Conservation (phyloP, 306 rosid genomes). For the Castanospermum australe region DNA sequence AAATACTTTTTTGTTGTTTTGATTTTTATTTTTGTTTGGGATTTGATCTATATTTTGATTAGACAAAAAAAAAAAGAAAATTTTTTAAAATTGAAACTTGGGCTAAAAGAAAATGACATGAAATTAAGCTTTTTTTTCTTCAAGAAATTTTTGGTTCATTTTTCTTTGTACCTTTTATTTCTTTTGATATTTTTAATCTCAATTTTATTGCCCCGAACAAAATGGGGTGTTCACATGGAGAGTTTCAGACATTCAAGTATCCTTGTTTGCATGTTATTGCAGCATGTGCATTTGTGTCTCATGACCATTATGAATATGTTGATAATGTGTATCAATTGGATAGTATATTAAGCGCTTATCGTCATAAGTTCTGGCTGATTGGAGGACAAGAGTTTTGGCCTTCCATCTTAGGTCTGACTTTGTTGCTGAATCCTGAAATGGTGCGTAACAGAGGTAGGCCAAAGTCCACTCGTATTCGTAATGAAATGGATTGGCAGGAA, state of each 20-base stretch:
- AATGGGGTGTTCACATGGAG: no score
- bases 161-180: no score
- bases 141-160: no score
- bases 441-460: not conserved
- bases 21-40: no score
- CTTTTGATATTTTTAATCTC: no score
- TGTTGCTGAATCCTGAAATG: not conserved
- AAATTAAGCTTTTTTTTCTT: no score
- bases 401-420: not conserved
- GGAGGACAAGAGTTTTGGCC: not conserved
- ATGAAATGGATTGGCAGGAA: not conserved
- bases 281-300: not conserved
- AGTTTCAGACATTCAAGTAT: not conserved
- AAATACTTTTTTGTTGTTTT: no score
- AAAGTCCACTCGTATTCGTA: not conserved
- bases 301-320: not conserved
- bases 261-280: not conserved
- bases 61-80: no score
- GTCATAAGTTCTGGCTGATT: not conserved
- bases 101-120: no score
- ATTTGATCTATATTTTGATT: no score
- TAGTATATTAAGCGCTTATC: not conserved
- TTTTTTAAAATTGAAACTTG: no score
- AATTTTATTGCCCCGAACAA: no score
- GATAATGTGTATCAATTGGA: not conserved